These are phyloP conservation scores for Eutrema yunnanense DNA, from an alignment of 345 rosid genomes.

Conservation along the genomic window DNA sequence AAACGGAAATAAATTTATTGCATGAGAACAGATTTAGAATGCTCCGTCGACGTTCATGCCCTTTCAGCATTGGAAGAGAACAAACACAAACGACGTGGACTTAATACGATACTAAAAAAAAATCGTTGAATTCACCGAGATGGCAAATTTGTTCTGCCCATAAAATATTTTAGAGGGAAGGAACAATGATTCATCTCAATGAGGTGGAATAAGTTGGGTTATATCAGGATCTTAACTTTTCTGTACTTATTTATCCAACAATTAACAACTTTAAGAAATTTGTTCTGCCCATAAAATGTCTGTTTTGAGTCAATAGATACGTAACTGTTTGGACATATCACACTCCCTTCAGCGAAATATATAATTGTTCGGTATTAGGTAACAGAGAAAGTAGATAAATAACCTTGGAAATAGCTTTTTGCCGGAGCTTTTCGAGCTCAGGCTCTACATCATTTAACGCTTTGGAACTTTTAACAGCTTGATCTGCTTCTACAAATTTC, in stretches of 20 bases:
- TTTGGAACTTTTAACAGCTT: slow-evolving; percentile 70
- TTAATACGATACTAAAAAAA: neutral
- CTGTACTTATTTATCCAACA: neutral
- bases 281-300: neutral
- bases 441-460: slow-evolving; percentile 96
- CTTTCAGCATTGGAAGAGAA: slow-evolving; percentile 4
- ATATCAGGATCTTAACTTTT: neutral
- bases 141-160: neutral
- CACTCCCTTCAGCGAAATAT: neutral
- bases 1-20: slow-evolving; percentile 7
- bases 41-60: neutral
- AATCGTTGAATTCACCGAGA: neutral
- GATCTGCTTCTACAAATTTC: slow-evolving; percentile 75
- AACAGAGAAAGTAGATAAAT: slow-evolving; percentile 10
- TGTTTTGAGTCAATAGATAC: neutral
- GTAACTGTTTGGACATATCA: neutral
- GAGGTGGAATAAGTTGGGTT: neutral
- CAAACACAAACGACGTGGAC: neutral
- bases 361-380: neutral
- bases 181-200: neutral
- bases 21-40: slow-evolving; percentile 6
- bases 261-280: neutral
- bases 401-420: slow-evolving; percentile 95
- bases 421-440: slow-evolving; percentile 94
- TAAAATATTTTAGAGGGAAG: slow-evolving; percentile 1